Evolutionary conservation across 495 filamentous ascomycete species (phyloP), one percentile per base, ranked within the genome.

Genomic region (Penicillium mononematosum): DNA sequence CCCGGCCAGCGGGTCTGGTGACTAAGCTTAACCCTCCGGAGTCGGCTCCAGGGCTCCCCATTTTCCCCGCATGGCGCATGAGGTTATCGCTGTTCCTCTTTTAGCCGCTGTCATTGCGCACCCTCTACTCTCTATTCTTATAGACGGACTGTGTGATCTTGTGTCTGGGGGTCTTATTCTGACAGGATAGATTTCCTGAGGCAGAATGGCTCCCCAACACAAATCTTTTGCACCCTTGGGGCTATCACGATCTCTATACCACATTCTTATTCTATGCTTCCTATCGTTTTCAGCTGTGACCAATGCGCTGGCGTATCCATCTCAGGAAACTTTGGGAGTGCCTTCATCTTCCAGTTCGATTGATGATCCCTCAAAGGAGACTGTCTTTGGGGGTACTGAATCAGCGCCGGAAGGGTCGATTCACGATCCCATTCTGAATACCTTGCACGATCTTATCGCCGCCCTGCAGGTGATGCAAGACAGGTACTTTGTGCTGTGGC

Each of bases 401-500:
- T 27, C 32, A 45, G 39, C 39, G 22, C 31, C 50, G 24, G 43
- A 54, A 42, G 46, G 41, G 27, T 45, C 55, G 45, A 52, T 16
- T 42, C 46, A 54, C 50, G 51, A 62, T 11, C 50, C 58, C 20
- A 61, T 65, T 38, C 49, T 50, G n/a, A 60, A 67, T 48, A 77
- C 72, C 8, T 53, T 75, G 42, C 58, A 63, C 19, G 61, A 76
- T 54, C 68, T 90, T 16, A 67, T 89, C 16, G 66, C 78, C 19
- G 85, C 88, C 8, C 78, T 96, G 43, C 75, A 83, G 58, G 83
- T 86, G 20, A 87, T 96, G 83, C 90, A 98, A 69, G 75, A 80
- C 27, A 69, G 78, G 16, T 96, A 88, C 70, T 98, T 95, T 69
- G 76, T 85, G 50, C 68, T 87, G 27, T 88, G 88, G 81, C 68